Evolutionary conservation across 371 early-diverging fungal species (phyloP).

Genomic region (Funneliformis caledonium): DNA sequence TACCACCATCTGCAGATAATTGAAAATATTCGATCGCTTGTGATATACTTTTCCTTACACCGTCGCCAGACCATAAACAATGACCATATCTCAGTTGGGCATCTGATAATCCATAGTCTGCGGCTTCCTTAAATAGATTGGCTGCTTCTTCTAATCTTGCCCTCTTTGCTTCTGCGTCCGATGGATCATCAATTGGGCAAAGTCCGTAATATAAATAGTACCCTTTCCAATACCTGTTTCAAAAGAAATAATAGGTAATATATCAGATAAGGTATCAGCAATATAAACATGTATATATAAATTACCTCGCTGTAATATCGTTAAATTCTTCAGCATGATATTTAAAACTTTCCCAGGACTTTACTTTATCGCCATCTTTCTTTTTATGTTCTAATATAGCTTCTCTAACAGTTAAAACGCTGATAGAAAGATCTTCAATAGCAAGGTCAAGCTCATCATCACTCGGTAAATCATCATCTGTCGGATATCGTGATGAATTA

Average conservation of each 20-base stretch:
- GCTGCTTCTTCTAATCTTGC: conserved; percentile 19
- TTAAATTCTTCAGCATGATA: background rate
- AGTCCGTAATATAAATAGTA: conserved; percentile 30
- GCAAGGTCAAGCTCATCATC: background rate
- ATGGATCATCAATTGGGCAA: background rate
- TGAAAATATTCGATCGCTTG: conserved; percentile 28
- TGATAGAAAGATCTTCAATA: background rate
- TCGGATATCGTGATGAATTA: background rate
- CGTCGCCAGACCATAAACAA: conserved; percentile 32
- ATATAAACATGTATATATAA: background rate
- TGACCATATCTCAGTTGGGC: conserved; percentile 37
- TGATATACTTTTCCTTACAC: background rate
- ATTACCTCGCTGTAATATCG: conserved; percentile 10
- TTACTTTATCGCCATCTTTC: conserved; percentile 5
- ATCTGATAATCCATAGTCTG: conserved; percentile 18
- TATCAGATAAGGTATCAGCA: background rate
- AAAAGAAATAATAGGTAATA: background rate
- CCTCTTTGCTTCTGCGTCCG: background rate
- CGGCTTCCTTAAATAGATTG: conserved; percentile 25
- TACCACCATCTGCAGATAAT: conserved; percentile 13
- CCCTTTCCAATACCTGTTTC: conserved; percentile 1
- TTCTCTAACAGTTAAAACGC: background rate
- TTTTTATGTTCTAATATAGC: conserved; percentile 6
- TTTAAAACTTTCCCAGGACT: conserved; percentile 24
- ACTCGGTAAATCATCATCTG: background rate